A percentile compares a stretch with the other conserved stretches of the same genome.
These are phyloP conservation scores for Scleromitrula shiraiana DNA, from an alignment of 2,329 filamentous ascomycete genomes.

Conservation along the genomic window DNA sequence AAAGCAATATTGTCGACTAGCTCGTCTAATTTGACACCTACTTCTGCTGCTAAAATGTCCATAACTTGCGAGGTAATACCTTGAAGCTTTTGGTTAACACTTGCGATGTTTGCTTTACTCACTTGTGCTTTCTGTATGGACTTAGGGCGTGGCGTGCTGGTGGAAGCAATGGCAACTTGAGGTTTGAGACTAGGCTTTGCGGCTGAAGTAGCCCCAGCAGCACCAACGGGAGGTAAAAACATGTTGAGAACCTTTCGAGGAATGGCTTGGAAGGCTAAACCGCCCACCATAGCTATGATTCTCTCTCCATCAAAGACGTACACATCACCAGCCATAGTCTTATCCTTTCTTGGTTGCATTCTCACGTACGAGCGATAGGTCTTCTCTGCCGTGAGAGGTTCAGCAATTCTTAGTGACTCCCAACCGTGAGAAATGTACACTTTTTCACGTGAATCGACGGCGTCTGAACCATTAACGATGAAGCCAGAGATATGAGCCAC, in stretches of 20 bases:
- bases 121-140: conserved; percentile 7
- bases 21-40: conserved; percentile 41
- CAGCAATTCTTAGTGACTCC: conserved; percentile 42
- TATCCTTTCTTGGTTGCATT: conserved; percentile 32
- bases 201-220: conserved; percentile 11
- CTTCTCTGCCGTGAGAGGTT: conserved; percentile 36
- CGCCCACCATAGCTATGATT: conserved; percentile 31
- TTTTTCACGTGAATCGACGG: conserved; percentile 43
- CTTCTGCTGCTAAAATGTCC: conserved; percentile 49
- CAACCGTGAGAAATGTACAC: conserved; percentile 53
- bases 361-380: conserved; percentile 49
- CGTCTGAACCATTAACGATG: conserved; percentile 43
- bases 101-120: conserved; percentile 3
- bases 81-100: conserved; percentile 20
- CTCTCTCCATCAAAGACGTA: conserved; percentile 30
- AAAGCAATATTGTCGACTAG: conserved; percentile 46
- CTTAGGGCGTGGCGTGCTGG: background rate
- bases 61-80: conserved; percentile 34
- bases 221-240: conserved; percentile 4
- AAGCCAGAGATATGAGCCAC: conserved; percentile 53
- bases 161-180: background rate
- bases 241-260: conserved; percentile 8
- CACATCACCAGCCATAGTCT: conserved; percentile 36
- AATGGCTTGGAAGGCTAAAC: conserved; percentile 34
- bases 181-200: conserved; percentile 30